These are phyloP conservation scores for Colletotrichum echinochloae DNA, from an alignment of 2,329 filamentous ascomycete genomes.

Conservation along the genomic window DNA sequence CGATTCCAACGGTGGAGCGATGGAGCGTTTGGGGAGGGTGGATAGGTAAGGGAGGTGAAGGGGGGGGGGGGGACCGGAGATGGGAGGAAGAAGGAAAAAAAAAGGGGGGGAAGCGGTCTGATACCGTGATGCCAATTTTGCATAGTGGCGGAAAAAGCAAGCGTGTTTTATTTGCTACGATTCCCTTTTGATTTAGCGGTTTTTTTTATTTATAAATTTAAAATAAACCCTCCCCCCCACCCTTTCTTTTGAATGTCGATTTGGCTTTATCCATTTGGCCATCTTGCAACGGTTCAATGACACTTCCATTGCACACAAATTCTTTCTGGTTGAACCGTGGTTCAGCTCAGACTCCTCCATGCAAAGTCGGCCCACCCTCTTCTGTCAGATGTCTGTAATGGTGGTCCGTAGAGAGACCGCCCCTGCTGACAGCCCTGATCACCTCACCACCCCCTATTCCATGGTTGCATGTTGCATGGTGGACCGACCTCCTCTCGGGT, in stretches of 20 bases:
- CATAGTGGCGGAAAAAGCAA: not conserved
- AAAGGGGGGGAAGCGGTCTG: too few relatives aligned
- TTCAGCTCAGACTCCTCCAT: too few relatives aligned
- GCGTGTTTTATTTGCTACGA: not conserved
- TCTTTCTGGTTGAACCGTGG: not conserved
- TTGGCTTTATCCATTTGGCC: not conserved
- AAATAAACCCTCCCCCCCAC: too few relatives aligned
- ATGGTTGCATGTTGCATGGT: too few relatives aligned
- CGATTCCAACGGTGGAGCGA: not conserved
- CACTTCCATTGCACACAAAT: not conserved
- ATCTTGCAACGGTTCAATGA: not conserved
- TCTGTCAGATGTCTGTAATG: not conserved
- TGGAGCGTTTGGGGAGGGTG: not conserved
- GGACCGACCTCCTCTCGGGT: too few relatives aligned
- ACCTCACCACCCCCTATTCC: too few relatives aligned
- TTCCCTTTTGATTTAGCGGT: too few relatives aligned
- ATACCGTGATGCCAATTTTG: not conserved
- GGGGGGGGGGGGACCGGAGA: not conserved
- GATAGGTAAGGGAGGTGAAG: not conserved
- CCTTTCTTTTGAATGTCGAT: not conserved
- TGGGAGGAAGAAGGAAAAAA: not conserved
- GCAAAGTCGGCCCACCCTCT: not conserved
- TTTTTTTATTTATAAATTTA: too few relatives aligned
- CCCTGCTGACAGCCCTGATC: too few relatives aligned
- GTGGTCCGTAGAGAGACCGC: too few relatives aligned